Evolutionary conservation across 495 filamentous ascomycete species (phyloP).

Genomic region (Hyaloscypha finlandica): DNA sequence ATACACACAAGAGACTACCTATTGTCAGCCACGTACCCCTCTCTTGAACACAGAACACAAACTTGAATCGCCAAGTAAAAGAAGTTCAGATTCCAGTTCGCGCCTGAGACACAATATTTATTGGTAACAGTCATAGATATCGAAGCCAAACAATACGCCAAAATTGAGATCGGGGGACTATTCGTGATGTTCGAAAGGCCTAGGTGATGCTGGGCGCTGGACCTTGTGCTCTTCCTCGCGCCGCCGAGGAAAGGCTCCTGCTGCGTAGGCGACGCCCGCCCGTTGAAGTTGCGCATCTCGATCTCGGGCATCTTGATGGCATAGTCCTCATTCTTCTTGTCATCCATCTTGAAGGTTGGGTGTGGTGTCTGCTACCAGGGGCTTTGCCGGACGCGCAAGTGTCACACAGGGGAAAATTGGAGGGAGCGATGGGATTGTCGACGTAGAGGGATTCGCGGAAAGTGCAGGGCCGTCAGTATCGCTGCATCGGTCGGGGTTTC

Average conservation of each 20-base stretch:
- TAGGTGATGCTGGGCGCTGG: background rate
- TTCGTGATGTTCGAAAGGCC: constrained; percentile 55
- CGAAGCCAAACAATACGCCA: constrained; percentile 90
- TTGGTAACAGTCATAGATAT: constrained; percentile 99
- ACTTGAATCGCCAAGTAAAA: constrained; percentile 93
- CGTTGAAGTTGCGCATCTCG: constrained; percentile 60
- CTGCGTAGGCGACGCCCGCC: constrained; percentile 49
- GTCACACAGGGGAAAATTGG: constrained; percentile 2
- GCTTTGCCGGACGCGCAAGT: constrained; percentile 24
- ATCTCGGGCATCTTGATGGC: constrained; percentile 68
- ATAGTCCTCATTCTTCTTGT: constrained; percentile 53
- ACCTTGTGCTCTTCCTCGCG: background rate
- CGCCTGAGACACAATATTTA: constrained; percentile 94
- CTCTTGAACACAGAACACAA: constrained; percentile 35
- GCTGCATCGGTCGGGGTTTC: constrained; percentile 14
- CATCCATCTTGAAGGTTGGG: constrained; percentile 27
- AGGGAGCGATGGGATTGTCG: background rate
- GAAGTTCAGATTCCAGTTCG: constrained; percentile 94
- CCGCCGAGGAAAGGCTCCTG: constrained; percentile 28
- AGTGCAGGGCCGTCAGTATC: constrained; percentile 17
- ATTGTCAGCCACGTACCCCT: constrained; percentile 7
- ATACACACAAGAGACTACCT: constrained; percentile 87
- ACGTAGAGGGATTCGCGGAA: background rate
- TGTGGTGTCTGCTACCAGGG: background rate
- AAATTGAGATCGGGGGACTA: constrained; percentile 76